Conservation (phyloP, 371 early-diverging fungal species). For the Globomyces sp. region DNA sequence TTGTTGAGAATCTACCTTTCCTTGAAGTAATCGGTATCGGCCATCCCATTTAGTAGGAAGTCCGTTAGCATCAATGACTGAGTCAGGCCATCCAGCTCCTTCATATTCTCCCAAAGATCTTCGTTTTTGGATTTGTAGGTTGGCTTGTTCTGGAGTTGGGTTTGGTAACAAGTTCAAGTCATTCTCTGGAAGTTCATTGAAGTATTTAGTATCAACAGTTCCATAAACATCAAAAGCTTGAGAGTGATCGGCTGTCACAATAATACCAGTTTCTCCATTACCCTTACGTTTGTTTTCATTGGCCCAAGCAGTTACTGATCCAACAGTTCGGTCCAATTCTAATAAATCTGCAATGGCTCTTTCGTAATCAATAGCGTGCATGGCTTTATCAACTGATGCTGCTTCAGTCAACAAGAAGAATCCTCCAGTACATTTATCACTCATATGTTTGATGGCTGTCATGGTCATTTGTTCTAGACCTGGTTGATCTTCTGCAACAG, state of each 20-base stretch:
- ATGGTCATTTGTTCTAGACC: conserved; percentile 68
- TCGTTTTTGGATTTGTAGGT: conserved; percentile 47
- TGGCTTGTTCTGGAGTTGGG: conserved; percentile 23
- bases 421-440: conserved; percentile 59
- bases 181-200: conserved; percentile 26
- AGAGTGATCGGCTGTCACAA: conserved; percentile 71
- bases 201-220: conserved; percentile 54
- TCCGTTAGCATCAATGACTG: conserved; percentile 63
- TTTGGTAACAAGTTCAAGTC: conserved; percentile 29
- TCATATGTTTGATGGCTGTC: conserved; percentile 49
- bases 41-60: conserved; percentile 63
- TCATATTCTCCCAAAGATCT: conserved; percentile 64
- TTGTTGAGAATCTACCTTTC: conserved; percentile 60
- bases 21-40: conserved; percentile 60
- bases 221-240: conserved; percentile 75
- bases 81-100: conserved; percentile 64
- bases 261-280: conserved; percentile 53
- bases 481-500: conserved; percentile 63
- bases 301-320: conserved; percentile 51
- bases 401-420: conserved; percentile 78
- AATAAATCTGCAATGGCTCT: conserved; percentile 69
- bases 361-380: conserved; percentile 71
- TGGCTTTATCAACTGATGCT: conserved; percentile 69
- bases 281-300: too few relatives aligned
- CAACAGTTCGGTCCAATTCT: conserved; percentile 68